Evolutionary conservation across 306 rosid species (phyloP), one percentile per base, ranked within the genome.

Genomic region (Potentilla sterilis): DNA sequence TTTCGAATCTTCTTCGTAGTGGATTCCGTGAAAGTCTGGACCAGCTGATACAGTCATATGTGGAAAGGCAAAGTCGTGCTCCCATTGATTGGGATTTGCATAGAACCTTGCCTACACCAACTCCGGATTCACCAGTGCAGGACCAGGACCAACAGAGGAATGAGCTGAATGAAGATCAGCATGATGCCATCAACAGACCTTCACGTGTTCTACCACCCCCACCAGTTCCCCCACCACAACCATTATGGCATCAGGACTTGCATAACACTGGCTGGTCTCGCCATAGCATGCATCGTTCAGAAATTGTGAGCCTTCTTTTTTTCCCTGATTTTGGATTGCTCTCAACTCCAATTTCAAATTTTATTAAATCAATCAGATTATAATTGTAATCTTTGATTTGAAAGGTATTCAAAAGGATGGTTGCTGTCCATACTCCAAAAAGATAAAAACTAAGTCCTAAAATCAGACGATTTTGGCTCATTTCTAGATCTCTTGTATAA

Each of bases 51-150:
- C 98, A 96, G 83, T 96, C 99, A 3, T 96, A 96, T 59, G 99
- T 92, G 43, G 97, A 90, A 83, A 92, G 99, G 91, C 97, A 88
- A 89, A 91, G 97, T 72, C 92, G 82, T 75, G 80, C 99, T 34
- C 99, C 98, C 67, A 87, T 96, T 76, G 98, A 96, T 85, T 96
- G 99, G 99, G 98, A 96, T 92, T 89, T 92, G 87, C 97, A 96
- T 70, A 89, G 98, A 68, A 92, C 85, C 83, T 78, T 96, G 85
- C 93, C 97, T 34, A 79, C 89, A 19, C 81, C 96, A 63, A 73
- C 87, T 72, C 85, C 96, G 43, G 80, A 91, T 78, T 88, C 94
- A 78, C 92, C 96, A 9, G 91, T 84, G 67, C 85, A 61, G 75
- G 97, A 90, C 75, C 88, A 86, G 75, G 97, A 87, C 41, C 96